Conservation (phyloP, 371 early-diverging fungal species). For the Sanchytrium tribonematis region DNA sequence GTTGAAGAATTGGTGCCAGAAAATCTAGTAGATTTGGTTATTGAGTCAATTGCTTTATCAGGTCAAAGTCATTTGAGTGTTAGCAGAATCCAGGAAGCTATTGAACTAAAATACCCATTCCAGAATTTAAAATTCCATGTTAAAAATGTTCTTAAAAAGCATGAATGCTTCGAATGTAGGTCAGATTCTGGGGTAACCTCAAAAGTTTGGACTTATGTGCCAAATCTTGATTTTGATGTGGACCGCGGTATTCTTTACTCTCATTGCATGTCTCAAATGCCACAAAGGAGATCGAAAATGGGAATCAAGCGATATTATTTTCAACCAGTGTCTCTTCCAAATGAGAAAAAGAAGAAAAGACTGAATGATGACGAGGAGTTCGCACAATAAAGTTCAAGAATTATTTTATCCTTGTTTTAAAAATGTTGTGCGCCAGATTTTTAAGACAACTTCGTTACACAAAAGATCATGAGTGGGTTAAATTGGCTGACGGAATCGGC, state of each 20-base stretch:
- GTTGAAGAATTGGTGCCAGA: neutral
- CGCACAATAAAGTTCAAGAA: no score
- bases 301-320: neutral
- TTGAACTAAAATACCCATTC: neutral
- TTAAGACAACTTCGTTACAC: constrained; percentile 22
- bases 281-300: neutral
- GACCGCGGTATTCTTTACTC: neutral
- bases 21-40: neutral
- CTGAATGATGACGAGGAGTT: neutral
- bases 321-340: neutral
- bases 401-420: neutral
- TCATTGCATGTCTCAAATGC: neutral
- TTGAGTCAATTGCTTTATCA: neutral
- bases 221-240: neutral
- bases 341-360: neutral
- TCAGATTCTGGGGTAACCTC: neutral
- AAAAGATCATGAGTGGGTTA: constrained; percentile 74
- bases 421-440: neutral
- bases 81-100: neutral
- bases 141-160: neutral
- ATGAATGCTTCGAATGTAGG: neutral
- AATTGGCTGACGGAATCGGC: constrained; percentile 33
- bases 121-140: neutral
- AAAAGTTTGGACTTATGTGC: neutral
- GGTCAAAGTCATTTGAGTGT: neutral